Base-by-base conservation (phyloP, 495 filamentous ascomycete genomes). In the Podospora comata region DNA sequence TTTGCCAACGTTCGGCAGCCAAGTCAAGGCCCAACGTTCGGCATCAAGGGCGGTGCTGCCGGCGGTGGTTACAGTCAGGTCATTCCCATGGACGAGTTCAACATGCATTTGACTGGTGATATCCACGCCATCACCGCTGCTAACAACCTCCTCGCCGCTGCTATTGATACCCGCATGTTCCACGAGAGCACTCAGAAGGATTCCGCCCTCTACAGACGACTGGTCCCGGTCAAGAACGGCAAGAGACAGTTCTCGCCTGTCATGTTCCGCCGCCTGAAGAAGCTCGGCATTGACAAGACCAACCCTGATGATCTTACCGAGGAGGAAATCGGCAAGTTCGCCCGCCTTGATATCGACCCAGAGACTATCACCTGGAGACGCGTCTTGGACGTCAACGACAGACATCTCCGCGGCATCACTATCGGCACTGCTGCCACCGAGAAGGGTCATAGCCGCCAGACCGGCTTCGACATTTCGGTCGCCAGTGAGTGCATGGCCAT, bases 11-110 rank as follows among this genome's bases (percentile, higher is more conserved):
- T 99, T 63, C 88, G 95, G 60, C 95, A 99, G 80, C 95, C 95
- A 32, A 96, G 92, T 74, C 95, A 97, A 83, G 95, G 95, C 11
- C 95, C 95, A 63, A 99, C 95, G 0, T 99, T 99, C 75, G 95
- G 95, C 74, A 97, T 99, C 84, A 99, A 99, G 82, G 95, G 95
- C 58, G 95, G 95, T 70, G 95, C 95, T 64, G 95, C 95, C 66
- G 95, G 95, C 74, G 95, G 95, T 71, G 95, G 95, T 18, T 99
- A 97, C 84, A 96, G 92, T 78, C 95, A 99, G 79, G 95, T 98
- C 74, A 98, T 99, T 71, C 95, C 95, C 64, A 99, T 99, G 95
- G 95, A 99, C 71, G 95, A 99, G 78, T 99, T 99, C 84, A 99
- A 99, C 77, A 84, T 99, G 69, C 95, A 99, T 76, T 81, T 99